Evolutionary conservation across 176 grass and related monocot species (phyloP), one percentile per base, ranked within the genome.

Genomic region (Secale cereale): DNA sequence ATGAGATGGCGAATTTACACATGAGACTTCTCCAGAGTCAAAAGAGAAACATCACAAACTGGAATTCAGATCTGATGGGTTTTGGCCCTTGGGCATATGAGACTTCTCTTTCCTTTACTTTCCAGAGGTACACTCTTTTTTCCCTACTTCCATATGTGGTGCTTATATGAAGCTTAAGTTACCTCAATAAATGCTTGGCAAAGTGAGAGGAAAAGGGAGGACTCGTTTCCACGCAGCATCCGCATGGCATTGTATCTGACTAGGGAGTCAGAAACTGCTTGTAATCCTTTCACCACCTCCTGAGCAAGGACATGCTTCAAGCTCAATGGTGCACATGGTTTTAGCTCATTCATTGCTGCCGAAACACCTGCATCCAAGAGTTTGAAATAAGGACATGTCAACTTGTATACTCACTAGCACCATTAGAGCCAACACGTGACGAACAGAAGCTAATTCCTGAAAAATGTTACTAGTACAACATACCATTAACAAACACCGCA

Each of bases 401-500:
- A 57, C 32, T 85, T 59, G 8, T 69, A 33, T 87, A 74, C 25
- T 39, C 52, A 80, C 79, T 77, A 70, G 27, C 31, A 65, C 3
- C 6, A 59, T 31, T 65, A 60, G 33, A 78, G 48, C 30, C 14
- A 14, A 74, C 48, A 70, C 19, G 33, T 75, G 43, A 79, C 64
- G 48, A 72, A 59, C 19, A 90, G 13, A 25, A 83, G 3, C 7
- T 4, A 87, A 59, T 78, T 81, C 33, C 14, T 27, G 27, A 4
- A 39, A 48, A 80, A 72, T 32, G 40, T 67, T 72, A 43, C 28
- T 28, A 72, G 15, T 45, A 61, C 3, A 84, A 84, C 41, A 48
- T 91, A 97, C 97, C 97, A 84, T 99, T 99, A 46, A 97, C 97
- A 94, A 99, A 99, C 59, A 99, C 90, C 64, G 97, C 97, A 29